phyloP scores from a whole-genome alignment of 352 stramenopile genomes.

The Phytophthora idaei region DNA sequence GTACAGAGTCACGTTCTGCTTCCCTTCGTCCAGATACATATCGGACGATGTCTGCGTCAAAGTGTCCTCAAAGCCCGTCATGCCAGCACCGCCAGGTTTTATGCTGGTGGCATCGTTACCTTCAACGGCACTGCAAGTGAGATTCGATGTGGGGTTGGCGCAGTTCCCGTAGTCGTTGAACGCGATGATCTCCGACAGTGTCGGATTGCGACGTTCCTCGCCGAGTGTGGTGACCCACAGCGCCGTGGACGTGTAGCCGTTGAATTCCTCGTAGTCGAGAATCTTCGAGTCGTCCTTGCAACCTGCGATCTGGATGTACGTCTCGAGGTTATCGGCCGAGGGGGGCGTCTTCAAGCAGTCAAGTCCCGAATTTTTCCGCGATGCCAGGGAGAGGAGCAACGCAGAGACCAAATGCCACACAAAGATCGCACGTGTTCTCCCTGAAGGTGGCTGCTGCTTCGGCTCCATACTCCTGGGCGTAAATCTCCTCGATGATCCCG shows the following conservation, averaged over 20 bases:
- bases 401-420: constrained; percentile 53
- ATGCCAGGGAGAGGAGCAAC: constrained; percentile 62
- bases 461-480: constrained; percentile 43
- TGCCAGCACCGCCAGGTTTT: constrained; percentile 41
- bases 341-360: constrained; percentile 56
- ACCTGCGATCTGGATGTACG: constrained; percentile 63
- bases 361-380: constrained; percentile 55
- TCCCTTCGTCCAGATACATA: constrained; percentile 51
- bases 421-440: constrained; percentile 49
- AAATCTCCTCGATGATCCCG: constrained; percentile 45
- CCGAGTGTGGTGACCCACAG: constrained; percentile 55
- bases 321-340: constrained; percentile 32
- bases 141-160: constrained; percentile 41
- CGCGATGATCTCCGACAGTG: constrained; percentile 53
- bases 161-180: constrained; percentile 51
- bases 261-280: constrained; percentile 64
- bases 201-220: constrained; percentile 57
- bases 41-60: constrained; percentile 25
- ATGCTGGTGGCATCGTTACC: not conserved
- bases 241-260: constrained; percentile 47
- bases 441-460: constrained; percentile 46
- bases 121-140: constrained; percentile 46
- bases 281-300: constrained; percentile 61
- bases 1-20: constrained; percentile 57
- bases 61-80: constrained; percentile 48